phyloP scores from a whole-genome alignment of 2,329 filamentous ascomycete species.

The Penicillium sp. region DNA sequence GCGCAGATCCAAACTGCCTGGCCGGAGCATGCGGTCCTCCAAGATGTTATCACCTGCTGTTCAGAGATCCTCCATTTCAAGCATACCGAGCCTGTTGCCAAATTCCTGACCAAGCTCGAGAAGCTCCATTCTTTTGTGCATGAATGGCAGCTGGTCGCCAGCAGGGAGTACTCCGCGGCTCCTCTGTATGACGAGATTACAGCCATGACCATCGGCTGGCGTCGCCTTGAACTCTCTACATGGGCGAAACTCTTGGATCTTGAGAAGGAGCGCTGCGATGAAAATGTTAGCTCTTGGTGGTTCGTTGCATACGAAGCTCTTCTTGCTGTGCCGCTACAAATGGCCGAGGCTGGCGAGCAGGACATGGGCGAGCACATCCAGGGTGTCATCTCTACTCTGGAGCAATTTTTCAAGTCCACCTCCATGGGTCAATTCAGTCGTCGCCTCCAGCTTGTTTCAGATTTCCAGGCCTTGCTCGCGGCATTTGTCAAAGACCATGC shows the following conservation, averaged over 20 bases:
- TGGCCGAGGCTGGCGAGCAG: conserved; percentile 60
- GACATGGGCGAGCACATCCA: conserved; percentile 65
- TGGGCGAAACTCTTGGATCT: conserved; percentile 88
- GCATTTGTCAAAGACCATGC: conserved; percentile 63
- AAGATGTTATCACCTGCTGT: conserved; percentile 75
- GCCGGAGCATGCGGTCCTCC: conserved; percentile 76
- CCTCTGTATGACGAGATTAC: conserved; percentile 76
- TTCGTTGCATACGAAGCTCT: conserved; percentile 93
- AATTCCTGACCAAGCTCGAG: conserved; percentile 82
- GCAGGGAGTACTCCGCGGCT: conserved; percentile 70
- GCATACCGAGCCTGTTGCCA: conserved; percentile 81
- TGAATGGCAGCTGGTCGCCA: conserved; percentile 95
- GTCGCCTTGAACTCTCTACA: conserved; percentile 84
- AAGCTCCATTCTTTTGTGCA: conserved; percentile 82
- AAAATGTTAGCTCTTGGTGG: conserved; percentile 89
- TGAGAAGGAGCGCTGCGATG: conserved; percentile 72
- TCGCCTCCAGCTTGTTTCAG: conserved; percentile 68
- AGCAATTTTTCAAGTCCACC: conserved; percentile 75
- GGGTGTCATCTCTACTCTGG: conserved; percentile 72
- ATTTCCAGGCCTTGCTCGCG: conserved; percentile 64
- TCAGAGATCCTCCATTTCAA: conserved; percentile 73
- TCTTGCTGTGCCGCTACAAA: conserved; percentile 70
- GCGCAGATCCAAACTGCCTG: conserved; percentile 63
- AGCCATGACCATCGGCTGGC: conserved; percentile 80
- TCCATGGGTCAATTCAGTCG: conserved; percentile 78